These are phyloP conservation scores for Malassezia arunalokei DNA, from an alignment of 1,284 basidiomycete genomes.

Conservation along the genomic window DNA sequence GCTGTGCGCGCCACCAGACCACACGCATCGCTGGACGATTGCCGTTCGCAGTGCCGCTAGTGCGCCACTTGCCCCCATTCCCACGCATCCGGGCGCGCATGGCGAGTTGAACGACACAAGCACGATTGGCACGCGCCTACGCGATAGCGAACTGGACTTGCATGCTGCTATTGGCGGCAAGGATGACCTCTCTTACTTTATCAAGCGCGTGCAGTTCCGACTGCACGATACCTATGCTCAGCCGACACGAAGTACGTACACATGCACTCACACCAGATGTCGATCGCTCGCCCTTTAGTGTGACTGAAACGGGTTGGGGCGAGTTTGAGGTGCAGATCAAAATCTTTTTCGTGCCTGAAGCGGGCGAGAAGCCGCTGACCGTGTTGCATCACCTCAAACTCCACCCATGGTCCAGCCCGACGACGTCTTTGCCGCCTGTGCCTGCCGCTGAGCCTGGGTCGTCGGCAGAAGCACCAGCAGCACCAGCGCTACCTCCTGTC, in stretches of 20 bases:
- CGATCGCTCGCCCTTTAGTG: constrained; percentile 84
- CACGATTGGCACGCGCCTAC: constrained; percentile 29
- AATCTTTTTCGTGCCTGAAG: constrained; percentile 80
- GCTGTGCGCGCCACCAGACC: constrained; percentile 55
- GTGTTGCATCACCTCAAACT: constrained; percentile 88
- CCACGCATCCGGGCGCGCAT: constrained; percentile 4
- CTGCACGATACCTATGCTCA: constrained; percentile 92
- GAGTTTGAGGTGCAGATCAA: constrained; percentile 95
- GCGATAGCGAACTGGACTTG: constrained; percentile 36
- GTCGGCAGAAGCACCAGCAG: not conserved
- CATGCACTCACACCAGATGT: constrained; percentile 53
- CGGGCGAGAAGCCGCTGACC: constrained; percentile 76
- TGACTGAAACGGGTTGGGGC: constrained; percentile 97
- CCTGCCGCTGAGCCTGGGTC: constrained; percentile 12
- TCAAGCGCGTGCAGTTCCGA: constrained; percentile 87
- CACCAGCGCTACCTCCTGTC: constrained; percentile 29
- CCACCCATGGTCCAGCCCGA: constrained; percentile 69
- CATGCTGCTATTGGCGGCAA: constrained; percentile 43
- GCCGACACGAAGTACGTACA: constrained; percentile 66
- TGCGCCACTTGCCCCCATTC: constrained; percentile 47
- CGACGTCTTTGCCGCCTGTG: constrained; percentile 46
- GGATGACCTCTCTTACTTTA: constrained; percentile 43
- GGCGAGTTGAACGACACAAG: not conserved
- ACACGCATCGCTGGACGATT: constrained; percentile 95
- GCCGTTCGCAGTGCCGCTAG: constrained; percentile 60